A percentile compares a stretch with the other conserved stretches of the same genome.
Conservation (phyloP, 2,329 filamentous ascomycete species). For the Myriangium duriaei region DNA sequence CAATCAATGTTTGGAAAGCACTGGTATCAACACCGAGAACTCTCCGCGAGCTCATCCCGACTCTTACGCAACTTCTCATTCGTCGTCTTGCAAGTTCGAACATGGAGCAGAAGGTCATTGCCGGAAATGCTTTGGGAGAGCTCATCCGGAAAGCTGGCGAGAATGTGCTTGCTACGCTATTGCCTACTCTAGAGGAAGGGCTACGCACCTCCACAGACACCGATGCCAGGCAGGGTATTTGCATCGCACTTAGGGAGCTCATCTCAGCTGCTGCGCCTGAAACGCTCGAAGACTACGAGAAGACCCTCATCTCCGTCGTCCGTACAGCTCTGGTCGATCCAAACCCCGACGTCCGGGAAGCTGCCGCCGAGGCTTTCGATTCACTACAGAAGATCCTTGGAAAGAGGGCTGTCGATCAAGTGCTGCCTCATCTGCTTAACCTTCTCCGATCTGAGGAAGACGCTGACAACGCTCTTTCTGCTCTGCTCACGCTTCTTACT, state of each 20-base stretch:
- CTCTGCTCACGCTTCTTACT: conserved; percentile 84
- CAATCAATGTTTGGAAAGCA: conserved; percentile 92
- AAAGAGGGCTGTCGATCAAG: conserved; percentile 89
- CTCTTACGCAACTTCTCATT: conserved; percentile 88
- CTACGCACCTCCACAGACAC: conserved; percentile 78
- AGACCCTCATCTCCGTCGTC: conserved; percentile 87
- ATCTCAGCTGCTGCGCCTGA: conserved; percentile 82
- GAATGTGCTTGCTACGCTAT: conserved; percentile 71
- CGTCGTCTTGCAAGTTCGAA: conserved; percentile 87
- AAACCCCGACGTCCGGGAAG: conserved; percentile 81
- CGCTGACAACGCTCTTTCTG: conserved; percentile 83
- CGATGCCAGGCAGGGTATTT: conserved; percentile 93
- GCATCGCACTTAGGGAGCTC: conserved; percentile 86
- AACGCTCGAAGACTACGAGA: conserved; percentile 85
- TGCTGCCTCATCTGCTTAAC: conserved; percentile 80
- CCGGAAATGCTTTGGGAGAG: conserved; percentile 90
- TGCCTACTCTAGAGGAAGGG: conserved; percentile 87
- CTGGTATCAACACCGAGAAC: conserved; percentile 83
- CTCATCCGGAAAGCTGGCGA: conserved; percentile 95
- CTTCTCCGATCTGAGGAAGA: conserved; percentile 76
- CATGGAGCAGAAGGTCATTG: conserved; percentile 98
- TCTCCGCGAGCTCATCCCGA: conserved; percentile 89
- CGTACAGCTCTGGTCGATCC: conserved; percentile 84
- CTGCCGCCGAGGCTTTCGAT: conserved; percentile 94
- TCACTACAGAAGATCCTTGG: conserved; percentile 85